Percentiles rank a stretch among this genome's conserved stretches.
These are phyloP conservation scores for Scutellaria minor DNA, from an alignment of 257 asterid species.

Conservation along the genomic window DNA sequence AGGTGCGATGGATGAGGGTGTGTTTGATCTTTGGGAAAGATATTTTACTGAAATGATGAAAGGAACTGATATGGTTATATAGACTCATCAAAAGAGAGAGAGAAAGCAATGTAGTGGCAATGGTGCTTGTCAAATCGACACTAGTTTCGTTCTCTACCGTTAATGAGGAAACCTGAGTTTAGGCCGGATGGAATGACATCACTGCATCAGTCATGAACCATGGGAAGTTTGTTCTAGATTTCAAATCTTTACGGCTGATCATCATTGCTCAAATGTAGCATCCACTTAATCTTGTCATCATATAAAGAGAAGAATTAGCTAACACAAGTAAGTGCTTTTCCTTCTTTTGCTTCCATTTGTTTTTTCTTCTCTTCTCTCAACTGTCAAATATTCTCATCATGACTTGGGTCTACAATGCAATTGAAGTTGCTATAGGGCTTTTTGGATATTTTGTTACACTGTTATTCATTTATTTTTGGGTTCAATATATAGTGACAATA, in stretches of 20 bases:
- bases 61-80: conserved; percentile 20
- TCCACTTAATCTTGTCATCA: conserved; percentile 14
- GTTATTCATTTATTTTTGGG: too few species aligned
- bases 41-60: conserved; percentile 10
- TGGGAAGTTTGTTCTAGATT: background rate
- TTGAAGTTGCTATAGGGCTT: background rate
- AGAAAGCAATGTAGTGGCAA: background rate
- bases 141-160: conserved; percentile 13
- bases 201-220: conserved; percentile 21
- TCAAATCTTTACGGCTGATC: background rate
- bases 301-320: background rate
- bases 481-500: too few species aligned
- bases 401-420: background rate
- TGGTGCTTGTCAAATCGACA: conserved; percentile 5
- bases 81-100: background rate
- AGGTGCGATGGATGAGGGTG: background rate
- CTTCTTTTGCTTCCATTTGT: background rate
- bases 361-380: background rate
- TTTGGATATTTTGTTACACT: background rate
- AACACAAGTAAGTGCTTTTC: background rate
- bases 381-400: conserved; percentile 26
- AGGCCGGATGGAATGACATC: conserved; percentile 9
- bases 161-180: background rate
- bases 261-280: background rate
- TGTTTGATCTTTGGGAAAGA: background rate